Evolutionary conservation across 352 stramenopile species (phyloP).

Genomic region (Thraustochytrium sp.): DNA sequence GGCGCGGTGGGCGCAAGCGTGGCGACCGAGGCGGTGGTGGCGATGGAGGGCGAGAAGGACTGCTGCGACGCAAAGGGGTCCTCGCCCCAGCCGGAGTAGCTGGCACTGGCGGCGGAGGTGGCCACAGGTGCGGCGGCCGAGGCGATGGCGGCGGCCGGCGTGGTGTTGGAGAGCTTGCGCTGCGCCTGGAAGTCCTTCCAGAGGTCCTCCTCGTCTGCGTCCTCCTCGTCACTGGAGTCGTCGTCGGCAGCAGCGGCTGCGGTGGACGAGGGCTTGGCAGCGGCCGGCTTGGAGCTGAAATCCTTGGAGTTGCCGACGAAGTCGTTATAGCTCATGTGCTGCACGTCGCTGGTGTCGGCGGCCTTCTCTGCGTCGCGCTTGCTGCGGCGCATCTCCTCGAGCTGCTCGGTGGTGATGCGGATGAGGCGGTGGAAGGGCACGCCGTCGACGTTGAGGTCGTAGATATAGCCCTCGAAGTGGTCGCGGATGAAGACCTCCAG

Average conservation of each 20-base stretch:
- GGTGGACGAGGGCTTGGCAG: not conserved
- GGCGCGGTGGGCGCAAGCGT: not conserved
- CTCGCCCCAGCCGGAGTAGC: not conserved
- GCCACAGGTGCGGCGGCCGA: not conserved
- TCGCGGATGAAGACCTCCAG: constrained; percentile 35
- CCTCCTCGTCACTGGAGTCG: not conserved
- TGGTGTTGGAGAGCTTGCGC: not conserved
- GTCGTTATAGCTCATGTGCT: constrained; percentile 21
- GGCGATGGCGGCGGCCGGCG: not conserved
- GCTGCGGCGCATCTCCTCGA: constrained; percentile 28
- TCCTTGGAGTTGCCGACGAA: constrained; percentile 11
- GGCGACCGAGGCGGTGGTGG: not conserved
- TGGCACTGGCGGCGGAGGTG: not conserved
- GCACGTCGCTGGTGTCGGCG: not conserved
- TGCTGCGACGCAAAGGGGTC: constrained; percentile 9
- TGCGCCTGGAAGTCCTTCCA: constrained; percentile 31
- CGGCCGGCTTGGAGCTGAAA: not conserved
- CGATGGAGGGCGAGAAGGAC: not conserved
- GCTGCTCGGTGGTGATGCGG: constrained; percentile 6
- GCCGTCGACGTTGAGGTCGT: constrained; percentile 39
- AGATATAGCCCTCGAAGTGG: constrained; percentile 40
- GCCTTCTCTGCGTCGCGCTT: not conserved
- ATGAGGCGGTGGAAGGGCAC: constrained; percentile 21
- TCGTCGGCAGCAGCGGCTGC: not conserved
- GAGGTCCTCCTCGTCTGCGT: not conserved